Base-by-base conservation (phyloP, 495 filamentous ascomycete species). In the Hyaloscypha bicolor region DNA sequence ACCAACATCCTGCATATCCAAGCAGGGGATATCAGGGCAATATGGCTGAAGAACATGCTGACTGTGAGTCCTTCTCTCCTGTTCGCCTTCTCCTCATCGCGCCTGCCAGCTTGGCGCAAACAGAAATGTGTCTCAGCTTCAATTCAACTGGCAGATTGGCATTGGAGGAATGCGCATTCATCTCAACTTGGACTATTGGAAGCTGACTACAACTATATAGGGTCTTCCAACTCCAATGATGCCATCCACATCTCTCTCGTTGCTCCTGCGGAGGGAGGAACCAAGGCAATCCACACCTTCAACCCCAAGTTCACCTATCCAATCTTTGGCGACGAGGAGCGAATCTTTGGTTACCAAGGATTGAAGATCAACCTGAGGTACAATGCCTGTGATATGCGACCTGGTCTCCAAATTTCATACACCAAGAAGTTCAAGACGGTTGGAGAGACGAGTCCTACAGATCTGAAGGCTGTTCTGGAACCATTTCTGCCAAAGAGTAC, bases 251-350 rank as follows among this genome's bases (percentile, higher is more conserved):
- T 96, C 69, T 90, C 90, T 11, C 78, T 96, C 55, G 82, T 93
- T 51, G 82, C 84, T 67, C 85, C 90, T 1, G 77, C 80, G 14
- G 75, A 82, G 8, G 74, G 80, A 42, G 84, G 82, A 64, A 80
- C 85, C 22, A 85, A 86, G 71, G 86, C 84, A 4, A 72, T 90
- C 35, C 81, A 83, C 22, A 83, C 81, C 62, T 97, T 98, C 78
- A 84, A 91, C 65, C 95, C 95, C 2, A 85, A 85, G 71, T 95
- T 94, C 76, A 97, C 93, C 22, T 97, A 97, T 76, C 80, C 90
- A 0, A 91, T 99, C 64, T 98, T 97, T 72, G 94, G 93, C 73
- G 89, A 97, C 19, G 88, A 92, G 0, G 93, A 99, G 79, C 81
- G 80, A 19, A 94, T 99, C 60, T 94, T 97, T 69, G 95, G 95